Conservation (phyloP, 441 rosid species). For the Gossypium lobatum region DNA sequence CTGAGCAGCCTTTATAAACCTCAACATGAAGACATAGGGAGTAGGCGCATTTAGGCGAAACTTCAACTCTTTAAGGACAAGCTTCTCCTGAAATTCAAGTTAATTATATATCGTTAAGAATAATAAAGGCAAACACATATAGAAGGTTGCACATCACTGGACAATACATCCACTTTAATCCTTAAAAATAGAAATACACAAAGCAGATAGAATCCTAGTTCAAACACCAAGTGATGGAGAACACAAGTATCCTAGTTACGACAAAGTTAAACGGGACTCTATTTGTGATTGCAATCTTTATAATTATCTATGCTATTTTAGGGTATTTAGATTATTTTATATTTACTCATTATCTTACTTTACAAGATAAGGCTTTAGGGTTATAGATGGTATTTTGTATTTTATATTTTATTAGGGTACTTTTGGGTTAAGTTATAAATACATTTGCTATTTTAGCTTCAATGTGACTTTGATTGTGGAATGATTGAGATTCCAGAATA, state of each 20-base stretch:
- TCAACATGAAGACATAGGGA: slow-evolving; percentile 85
- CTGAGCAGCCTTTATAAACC: slow-evolving; percentile 90
- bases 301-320: neutral
- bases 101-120: neutral
- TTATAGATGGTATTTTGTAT: neutral
- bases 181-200: neutral
- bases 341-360: neutral
- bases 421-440: neutral
- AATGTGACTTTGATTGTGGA: neutral
- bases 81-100: slow-evolving; percentile 60
- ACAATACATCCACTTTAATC: neutral
- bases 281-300: neutral
- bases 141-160: neutral
- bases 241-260: neutral
- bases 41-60: slow-evolving; percentile 85
- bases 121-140: neutral
- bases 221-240: neutral
- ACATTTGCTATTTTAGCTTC: neutral
- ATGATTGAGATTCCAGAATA: neutral
- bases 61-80: slow-evolving; percentile 62
- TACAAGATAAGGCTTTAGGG: neutral
- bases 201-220: neutral
- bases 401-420: neutral
- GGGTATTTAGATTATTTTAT: neutral
- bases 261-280: neutral